These are phyloP conservation scores for Fusarium bactridioides DNA, from an alignment of 2,329 filamentous ascomycete species.

Conservation along the genomic window DNA sequence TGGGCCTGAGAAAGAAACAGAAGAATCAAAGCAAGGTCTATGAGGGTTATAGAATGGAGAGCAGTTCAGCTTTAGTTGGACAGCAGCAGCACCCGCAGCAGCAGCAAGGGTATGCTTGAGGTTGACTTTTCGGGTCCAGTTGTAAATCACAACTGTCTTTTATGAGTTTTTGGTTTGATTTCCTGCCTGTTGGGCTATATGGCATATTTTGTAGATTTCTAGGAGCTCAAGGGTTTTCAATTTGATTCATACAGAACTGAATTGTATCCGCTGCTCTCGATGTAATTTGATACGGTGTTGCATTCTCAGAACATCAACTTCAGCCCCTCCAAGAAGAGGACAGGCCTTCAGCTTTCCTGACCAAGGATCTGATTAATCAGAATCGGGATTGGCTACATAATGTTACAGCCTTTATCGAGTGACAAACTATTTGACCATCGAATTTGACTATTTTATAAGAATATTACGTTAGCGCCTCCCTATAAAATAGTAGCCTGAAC, in stretches of 20 bases:
- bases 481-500: not conserved
- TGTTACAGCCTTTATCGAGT: not conserved
- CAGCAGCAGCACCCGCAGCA: not conserved
- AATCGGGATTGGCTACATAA: not conserved
- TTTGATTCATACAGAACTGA: not conserved
- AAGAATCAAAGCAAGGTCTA: conserved; percentile 16
- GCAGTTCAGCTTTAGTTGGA: conserved; percentile 2
- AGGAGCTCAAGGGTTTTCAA: not conserved
- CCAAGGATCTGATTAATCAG: not conserved
- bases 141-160: not conserved
- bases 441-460: conserved; percentile 3
- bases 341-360: no score
- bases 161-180: not conserved
- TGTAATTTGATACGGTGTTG: no score
- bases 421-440: conserved; percentile 1
- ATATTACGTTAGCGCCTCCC: not conserved
- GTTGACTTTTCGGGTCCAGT: not conserved
- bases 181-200: not conserved
- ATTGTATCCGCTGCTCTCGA: not conserved
- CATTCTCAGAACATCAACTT: no score
- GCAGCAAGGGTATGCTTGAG: not conserved
- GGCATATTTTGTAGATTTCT: not conserved
- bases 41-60: conserved; percentile 9
- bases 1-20: conserved; percentile 9
- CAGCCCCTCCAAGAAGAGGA: no score